A percentile compares a stretch with the other conserved stretches of the same genome.
These are phyloP conservation scores for Agaricus sinodeliciosus DNA, from an alignment of 768 basidiomycete species.

Conservation along the genomic window DNA sequence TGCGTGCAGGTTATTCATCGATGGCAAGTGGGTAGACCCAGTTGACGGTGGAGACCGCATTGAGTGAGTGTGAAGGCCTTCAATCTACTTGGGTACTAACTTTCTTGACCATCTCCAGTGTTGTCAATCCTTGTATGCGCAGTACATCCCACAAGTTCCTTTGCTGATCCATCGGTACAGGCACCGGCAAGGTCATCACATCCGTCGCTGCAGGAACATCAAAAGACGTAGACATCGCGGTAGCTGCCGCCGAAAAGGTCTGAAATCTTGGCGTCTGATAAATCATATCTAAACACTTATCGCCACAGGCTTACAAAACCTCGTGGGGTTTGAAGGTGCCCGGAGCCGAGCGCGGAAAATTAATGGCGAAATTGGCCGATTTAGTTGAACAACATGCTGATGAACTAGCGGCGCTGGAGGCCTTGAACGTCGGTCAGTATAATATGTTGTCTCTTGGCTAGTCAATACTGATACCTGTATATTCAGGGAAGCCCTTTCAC, in stretches of 20 bases:
- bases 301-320: slow-evolving; percentile 36
- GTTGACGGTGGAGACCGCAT: slow-evolving; percentile 46
- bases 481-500: slow-evolving; percentile 47
- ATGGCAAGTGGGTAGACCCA: slow-evolving; percentile 58
- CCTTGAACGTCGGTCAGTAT: slow-evolving; percentile 54
- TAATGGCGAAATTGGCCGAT: slow-evolving; percentile 58
- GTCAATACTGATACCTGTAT: neutral
- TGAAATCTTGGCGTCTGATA: neutral
- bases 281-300: neutral
- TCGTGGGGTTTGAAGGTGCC: slow-evolving; percentile 62
- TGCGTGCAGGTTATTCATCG: slow-evolving; percentile 55
- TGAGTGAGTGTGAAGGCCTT: slow-evolving; percentile 40
- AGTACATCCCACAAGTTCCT: neutral
- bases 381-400: slow-evolving; percentile 57
- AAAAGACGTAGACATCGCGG: slow-evolving; percentile 74
- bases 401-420: slow-evolving; percentile 67
- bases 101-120: slow-evolving; percentile 24
- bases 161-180: slow-evolving; percentile 21
- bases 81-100: neutral
- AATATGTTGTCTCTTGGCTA: slow-evolving; percentile 1
- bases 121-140: slow-evolving; percentile 48
- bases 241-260: slow-evolving; percentile 57
- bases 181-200: slow-evolving; percentile 59
- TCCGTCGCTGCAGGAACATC: slow-evolving; percentile 50
- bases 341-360: slow-evolving; percentile 43